A percentile compares a stretch with the other conserved stretches of the same genome.
Conservation (phyloP, 1,284 basidiomycete genomes). For the Tylopilus orsonianus region DNA sequence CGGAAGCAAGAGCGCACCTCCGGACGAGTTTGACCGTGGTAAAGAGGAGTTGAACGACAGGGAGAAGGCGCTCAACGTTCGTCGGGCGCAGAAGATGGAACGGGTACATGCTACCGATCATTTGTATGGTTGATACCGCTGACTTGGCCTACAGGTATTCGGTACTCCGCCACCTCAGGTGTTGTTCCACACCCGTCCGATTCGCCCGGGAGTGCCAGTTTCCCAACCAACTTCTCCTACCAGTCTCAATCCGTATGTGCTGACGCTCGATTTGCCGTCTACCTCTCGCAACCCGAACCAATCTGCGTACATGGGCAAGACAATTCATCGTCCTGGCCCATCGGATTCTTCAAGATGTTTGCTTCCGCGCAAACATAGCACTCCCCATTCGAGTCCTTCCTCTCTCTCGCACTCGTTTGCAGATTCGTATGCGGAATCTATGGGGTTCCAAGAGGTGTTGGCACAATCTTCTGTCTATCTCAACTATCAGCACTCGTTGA, state of each 20-base stretch:
- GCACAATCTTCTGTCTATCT: conserved; percentile 56
- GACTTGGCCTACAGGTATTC: conserved; percentile 55
- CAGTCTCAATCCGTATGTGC: conserved; percentile 16
- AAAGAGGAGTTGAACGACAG: conserved; percentile 65
- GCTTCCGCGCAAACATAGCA: conserved; percentile 35
- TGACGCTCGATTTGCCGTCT: conserved; percentile 24
- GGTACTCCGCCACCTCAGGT: conserved; percentile 74
- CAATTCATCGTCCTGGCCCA: conserved; percentile 45
- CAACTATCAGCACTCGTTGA: conserved; percentile 75
- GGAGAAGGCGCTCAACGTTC: conserved; percentile 76
- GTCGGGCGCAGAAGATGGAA: conserved; percentile 80
- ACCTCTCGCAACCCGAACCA: conserved; percentile 46
- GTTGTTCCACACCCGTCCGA: conserved; percentile 62
- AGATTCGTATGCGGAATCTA: conserved; percentile 19
- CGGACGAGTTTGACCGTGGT: conserved; percentile 57
- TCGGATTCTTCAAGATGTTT: conserved; percentile 56
- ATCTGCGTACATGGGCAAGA: conserved; percentile 48
- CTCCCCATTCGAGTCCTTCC: conserved; percentile 23
- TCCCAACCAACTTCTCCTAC: conserved; percentile 26
- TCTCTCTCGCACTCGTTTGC: conserved; percentile 20
- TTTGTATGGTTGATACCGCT: conserved; percentile 6
- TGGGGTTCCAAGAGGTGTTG: conserved; percentile 20
- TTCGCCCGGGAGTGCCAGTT: conserved; percentile 20
- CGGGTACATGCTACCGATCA: conserved; percentile 48
- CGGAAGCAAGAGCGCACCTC: conserved; percentile 37